Conservation (phyloP, 441 rosid species). For the Euphorbia corollata region DNA sequence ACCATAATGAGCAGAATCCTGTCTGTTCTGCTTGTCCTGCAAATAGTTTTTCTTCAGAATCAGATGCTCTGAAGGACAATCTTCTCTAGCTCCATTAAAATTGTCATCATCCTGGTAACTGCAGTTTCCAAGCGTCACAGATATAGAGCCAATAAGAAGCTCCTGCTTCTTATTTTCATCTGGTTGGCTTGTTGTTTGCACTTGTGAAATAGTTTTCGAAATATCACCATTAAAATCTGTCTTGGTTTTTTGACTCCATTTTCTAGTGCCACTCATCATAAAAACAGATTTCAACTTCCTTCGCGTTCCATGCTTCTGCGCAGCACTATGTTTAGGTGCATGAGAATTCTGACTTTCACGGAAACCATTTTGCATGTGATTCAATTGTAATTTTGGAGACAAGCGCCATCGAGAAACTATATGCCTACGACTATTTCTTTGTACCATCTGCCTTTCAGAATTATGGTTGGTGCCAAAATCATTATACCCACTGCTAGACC, state of each 20-base stretch:
- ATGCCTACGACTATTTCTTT: constrained; percentile 34
- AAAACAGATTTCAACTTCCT: constrained; percentile 33
- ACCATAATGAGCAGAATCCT: constrained; percentile 25
- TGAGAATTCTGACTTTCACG: constrained; percentile 33
- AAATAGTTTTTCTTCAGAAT: constrained; percentile 33
- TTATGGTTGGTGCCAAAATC: constrained; percentile 30
- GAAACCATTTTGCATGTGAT: constrained; percentile 37
- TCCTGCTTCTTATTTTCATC: constrained; percentile 42
- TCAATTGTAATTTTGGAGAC: constrained; percentile 40
- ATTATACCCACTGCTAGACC: constrained; percentile 28
- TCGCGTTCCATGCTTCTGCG: constrained; percentile 48
- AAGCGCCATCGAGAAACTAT: constrained; percentile 28
- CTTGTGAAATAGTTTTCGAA: constrained; percentile 32
- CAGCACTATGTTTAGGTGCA: constrained; percentile 37
- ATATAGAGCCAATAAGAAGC: constrained; percentile 78
- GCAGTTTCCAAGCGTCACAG: constrained; percentile 52
- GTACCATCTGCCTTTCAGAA: constrained; percentile 29
- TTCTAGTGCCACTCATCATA: constrained; percentile 40
- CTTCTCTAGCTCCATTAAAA: constrained; percentile 31
- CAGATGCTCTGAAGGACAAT: constrained; percentile 29
- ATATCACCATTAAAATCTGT: constrained; percentile 34
- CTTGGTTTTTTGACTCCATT: constrained; percentile 69
- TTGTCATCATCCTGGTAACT: constrained; percentile 28
- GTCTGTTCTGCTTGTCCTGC: constrained; percentile 32
- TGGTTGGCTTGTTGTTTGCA: constrained; percentile 38